These are phyloP conservation scores for Penicillium argentinense DNA, from an alignment of 495 filamentous ascomycete genomes.

Conservation along the genomic window DNA sequence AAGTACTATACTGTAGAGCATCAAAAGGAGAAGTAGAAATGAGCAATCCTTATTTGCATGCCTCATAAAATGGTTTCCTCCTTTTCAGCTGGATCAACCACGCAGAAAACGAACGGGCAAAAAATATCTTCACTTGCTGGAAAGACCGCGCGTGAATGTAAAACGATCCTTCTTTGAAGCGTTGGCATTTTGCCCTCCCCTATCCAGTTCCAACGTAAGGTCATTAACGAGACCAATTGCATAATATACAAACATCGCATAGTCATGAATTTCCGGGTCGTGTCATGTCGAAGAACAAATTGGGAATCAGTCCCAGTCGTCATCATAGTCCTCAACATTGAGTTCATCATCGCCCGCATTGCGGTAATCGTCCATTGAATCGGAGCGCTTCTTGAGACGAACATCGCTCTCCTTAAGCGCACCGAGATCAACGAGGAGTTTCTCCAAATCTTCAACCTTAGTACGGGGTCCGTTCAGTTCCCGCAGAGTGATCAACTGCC, in stretches of 20 bases:
- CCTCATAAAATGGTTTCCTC: too few species aligned
- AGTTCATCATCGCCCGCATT: slow-evolving; percentile 46
- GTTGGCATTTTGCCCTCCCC: slow-evolving; percentile 5
- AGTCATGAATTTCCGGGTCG: slow-evolving; percentile 14
- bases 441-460: slow-evolving; percentile 66
- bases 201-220: not conserved
- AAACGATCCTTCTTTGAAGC: too few species aligned
- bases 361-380: slow-evolving; percentile 56
- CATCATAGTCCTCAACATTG: slow-evolving; percentile 61
- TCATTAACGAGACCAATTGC: slow-evolving; percentile 7
- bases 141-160: too few species aligned
- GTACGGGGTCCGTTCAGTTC: slow-evolving; percentile 72
- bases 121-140: not conserved
- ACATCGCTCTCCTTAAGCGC: slow-evolving; percentile 75
- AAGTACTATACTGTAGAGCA: too few species aligned
- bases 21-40: too few species aligned
- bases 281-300: slow-evolving; percentile 5
- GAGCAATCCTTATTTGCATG: slow-evolving; percentile 3
- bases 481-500: slow-evolving; percentile 81
- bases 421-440: slow-evolving; percentile 75
- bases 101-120: not conserved
- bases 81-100: slow-evolving; percentile 6
- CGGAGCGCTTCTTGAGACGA: slow-evolving; percentile 64
- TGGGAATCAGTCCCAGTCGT: slow-evolving; percentile 74
- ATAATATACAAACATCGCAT: slow-evolving; percentile 23